Percentiles rank a stretch among this genome's conserved stretches.
These are phyloP conservation scores for Phytophthora podocarpi DNA, from an alignment of 352 stramenopile species.

Conservation along the genomic window DNA sequence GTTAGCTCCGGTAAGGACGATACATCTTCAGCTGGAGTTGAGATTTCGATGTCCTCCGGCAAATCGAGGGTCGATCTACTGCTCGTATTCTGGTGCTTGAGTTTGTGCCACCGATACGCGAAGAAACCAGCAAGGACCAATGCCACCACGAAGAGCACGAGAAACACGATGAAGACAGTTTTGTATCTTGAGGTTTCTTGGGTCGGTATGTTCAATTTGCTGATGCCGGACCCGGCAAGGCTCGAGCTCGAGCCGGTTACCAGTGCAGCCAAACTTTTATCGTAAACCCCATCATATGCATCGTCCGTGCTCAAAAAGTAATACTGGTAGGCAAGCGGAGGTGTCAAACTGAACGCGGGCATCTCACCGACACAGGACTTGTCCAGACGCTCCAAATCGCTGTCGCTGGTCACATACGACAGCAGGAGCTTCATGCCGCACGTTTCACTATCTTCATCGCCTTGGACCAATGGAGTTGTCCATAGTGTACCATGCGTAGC, in stretches of 20 bases:
- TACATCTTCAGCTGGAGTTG: slow-evolving; percentile 1
- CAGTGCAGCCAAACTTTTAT: slow-evolving; percentile 22
- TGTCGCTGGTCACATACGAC: slow-evolving; percentile 43
- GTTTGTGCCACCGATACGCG: slow-evolving; percentile 30
- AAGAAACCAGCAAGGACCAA: slow-evolving; percentile 33
- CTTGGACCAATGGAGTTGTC: slow-evolving; percentile 31
- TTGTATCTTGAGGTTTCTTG: slow-evolving; percentile 38
- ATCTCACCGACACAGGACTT: slow-evolving; percentile 49
- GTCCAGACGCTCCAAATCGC: slow-evolving; percentile 46
- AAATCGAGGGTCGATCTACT: slow-evolving; percentile 13
- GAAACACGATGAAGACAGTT: slow-evolving; percentile 50
- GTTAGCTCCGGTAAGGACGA: slow-evolving; percentile 4
- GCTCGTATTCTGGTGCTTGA: slow-evolving; percentile 23
- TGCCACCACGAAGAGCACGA: slow-evolving; percentile 41
- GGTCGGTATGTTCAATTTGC: neutral
- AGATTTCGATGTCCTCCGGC: slow-evolving; percentile 11
- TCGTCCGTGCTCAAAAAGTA: slow-evolving; percentile 45
- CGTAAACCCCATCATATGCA: slow-evolving; percentile 44
- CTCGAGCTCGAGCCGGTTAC: slow-evolving; percentile 10
- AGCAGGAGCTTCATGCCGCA: slow-evolving; percentile 54
- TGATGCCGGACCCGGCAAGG: neutral
- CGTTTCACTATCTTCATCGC: slow-evolving; percentile 17
- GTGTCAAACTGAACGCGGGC: slow-evolving; percentile 34
- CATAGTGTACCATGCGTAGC: slow-evolving; percentile 44
- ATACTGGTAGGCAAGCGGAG: slow-evolving; percentile 20